These are phyloP conservation scores for Plantago elongata DNA, from an alignment of 257 asterid species.

Conservation along the genomic window DNA sequence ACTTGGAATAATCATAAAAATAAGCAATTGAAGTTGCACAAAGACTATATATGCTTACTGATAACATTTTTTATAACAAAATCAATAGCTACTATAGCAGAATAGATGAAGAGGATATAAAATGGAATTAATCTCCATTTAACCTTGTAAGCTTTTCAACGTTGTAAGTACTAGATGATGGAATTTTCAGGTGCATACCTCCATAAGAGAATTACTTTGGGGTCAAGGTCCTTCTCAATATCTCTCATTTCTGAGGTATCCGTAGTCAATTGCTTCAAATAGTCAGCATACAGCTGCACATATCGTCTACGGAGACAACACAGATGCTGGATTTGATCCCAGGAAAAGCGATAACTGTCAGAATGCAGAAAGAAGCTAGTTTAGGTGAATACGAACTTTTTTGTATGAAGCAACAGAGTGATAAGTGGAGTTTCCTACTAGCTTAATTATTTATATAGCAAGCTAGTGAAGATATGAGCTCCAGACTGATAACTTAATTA, in stretches of 20 bases:
- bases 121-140: constrained; percentile 1
- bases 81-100: constrained; percentile 4
- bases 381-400: constrained; percentile 3
- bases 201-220: constrained; percentile 89
- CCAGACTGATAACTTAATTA: no score
- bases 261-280: constrained; percentile 55
- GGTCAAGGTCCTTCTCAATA: constrained; percentile 90
- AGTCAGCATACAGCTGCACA: constrained; percentile 82
- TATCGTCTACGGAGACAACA: constrained; percentile 88
- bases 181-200: constrained; percentile 47
- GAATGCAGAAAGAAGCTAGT: constrained; percentile 17
- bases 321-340: constrained; percentile 80
- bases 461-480: no score
- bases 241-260: constrained; percentile 51
- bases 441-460: no score
- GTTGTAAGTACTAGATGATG: constrained; percentile 5
- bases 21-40: constrained; percentile 3
- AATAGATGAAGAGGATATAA: constrained; percentile 17
- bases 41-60: neutral
- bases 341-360: constrained; percentile 79
- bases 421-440: neutral
- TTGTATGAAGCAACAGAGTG: neutral
- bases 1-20: constrained; percentile 8
- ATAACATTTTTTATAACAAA: constrained; percentile 7
- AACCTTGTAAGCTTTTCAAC: constrained; percentile 11